Base-by-base conservation (phyloP, 148 eudicot species). In the Amaranthus cruentus region DNA sequence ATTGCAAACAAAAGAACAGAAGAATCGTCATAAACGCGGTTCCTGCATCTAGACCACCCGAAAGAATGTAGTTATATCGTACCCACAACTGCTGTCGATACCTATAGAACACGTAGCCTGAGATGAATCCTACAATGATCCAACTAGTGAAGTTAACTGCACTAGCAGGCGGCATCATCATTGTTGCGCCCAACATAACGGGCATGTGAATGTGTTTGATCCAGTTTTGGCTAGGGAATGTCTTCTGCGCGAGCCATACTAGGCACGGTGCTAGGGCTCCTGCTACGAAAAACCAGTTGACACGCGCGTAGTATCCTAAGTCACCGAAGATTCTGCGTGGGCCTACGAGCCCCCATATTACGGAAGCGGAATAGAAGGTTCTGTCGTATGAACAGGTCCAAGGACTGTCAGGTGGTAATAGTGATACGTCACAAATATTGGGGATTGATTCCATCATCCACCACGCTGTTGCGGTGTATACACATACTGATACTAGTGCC, bases 321-420 rank as follows among this genome's bases (percentile, higher is more conserved):
- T 91, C 75, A 47, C 98, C 98, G n/a, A 95, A 95, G 66, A 90
- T 88, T 77, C 93, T 83, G 0, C 85, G 86, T 0, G 97, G 98
- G n/a, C 98, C 97, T 5, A 95, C 85, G 14, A 94, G 82, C 49
- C 98, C 97, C 92, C 93, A 95, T 44, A 95, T 86, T 70, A 91
- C 97, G 0, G 98, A 90, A 44, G 98, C 93, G 54, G 86, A 89
- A 53, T 87, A 95, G 84, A 91, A 91, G 38, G 88, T 88, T 10
- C 82, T 81, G 77, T 95, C 98, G 14, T 84, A 53, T 4, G 89
- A 88, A 79, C 98, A 95, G 3, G 97, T 91, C 97, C 98, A 95
- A 3, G 93, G 93, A 74, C 97, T 95, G 72, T 83, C 81, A 0
- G 86, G 78, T 49, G 97, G 96, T 51, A 95, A 84, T 46, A 55